Conservation (phyloP, 345 rosid genomes). For the Acer yangbiense region DNA sequence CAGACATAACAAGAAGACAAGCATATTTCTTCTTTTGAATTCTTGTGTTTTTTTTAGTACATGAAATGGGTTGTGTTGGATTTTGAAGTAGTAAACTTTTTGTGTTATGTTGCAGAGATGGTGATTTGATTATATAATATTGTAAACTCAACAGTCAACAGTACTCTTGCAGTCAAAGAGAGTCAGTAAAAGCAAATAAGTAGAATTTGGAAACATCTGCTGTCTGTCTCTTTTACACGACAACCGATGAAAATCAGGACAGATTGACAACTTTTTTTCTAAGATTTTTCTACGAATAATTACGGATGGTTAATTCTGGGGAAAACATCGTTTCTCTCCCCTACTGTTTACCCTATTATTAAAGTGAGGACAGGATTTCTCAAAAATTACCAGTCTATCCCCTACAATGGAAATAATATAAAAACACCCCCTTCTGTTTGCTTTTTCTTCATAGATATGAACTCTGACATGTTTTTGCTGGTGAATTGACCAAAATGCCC, state of each 20-base stretch:
- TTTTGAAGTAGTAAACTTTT: too few relatives aligned
- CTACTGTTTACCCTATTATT: too few relatives aligned
- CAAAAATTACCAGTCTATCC: too few relatives aligned
- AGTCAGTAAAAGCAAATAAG: background rate
- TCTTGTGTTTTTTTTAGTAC: too few relatives aligned
- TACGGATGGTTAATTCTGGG: too few relatives aligned
- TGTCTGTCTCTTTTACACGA: background rate
- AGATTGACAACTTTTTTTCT: background rate
- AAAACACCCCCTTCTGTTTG: too few relatives aligned
- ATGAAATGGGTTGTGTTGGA: background rate
- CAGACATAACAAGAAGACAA: slow-evolving; percentile 34
- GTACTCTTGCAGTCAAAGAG: background rate
- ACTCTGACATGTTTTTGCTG: too few relatives aligned
- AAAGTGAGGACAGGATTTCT: too few relatives aligned
- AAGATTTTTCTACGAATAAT: background rate
- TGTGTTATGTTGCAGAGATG: background rate
- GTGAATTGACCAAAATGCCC: too few relatives aligned
- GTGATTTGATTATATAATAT: background rate
- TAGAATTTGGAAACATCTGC: background rate
- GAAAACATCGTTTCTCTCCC: too few relatives aligned
- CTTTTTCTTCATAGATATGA: too few relatives aligned
- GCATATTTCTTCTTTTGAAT: slow-evolving; percentile 30
- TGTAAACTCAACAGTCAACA: background rate
- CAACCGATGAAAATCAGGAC: background rate
- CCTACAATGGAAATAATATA: too few relatives aligned